Evolutionary conservation across 208 protist species (phyloP), one percentile per base, ranked within the genome.

Genomic region (Wallacemonas rigidus): DNA sequence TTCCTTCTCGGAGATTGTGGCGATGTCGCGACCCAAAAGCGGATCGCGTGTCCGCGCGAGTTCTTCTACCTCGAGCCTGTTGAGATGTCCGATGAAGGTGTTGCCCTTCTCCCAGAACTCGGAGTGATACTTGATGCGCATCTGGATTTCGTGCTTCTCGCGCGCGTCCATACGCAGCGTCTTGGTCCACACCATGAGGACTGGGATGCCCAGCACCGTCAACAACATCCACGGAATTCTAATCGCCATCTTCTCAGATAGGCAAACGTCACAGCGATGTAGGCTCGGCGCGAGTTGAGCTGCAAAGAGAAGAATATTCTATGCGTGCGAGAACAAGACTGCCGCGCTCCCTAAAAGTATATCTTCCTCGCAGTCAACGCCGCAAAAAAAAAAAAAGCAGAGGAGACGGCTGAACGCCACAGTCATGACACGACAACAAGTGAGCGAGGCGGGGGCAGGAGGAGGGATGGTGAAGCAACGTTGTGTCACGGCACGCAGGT

Each of bases 111-210:
- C 82, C 83, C 90, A 89, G 69, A 87, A 95, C 74, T 91, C 85
- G 64, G 85, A 76, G 76, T 86, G 80, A 68, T 95, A 92, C 68
- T 92, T 92, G 57, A 92, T 69, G 15, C 86, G 85, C 90, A 95
- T 95, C 50, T 92, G 87, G 35, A 95, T 83, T 65, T 91, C 87
- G 58, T 95, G 90, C 69, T 74, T 90, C 77, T 95, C 87, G 11
- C 80, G 78, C 39, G 83, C 87, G 61, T 95, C 87, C 78, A 95
- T 95, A 26, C 90, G 87, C 62, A 80, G 78, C 0, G 71, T 57
- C 67, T 95, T 95, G 4, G 83, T 91, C 74, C 81, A 88, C 0
- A 86, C 78, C 87, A 95, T 92, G 58, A 92, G 86, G 69, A 89
- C 63, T 8, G 90, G 90, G 9, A 92, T 83, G 43, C 73, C 77